Evolutionary conservation across 176 grass and related monocot species (phyloP).

Genomic region (sorghum (Sorghum bicolor)): DNA sequence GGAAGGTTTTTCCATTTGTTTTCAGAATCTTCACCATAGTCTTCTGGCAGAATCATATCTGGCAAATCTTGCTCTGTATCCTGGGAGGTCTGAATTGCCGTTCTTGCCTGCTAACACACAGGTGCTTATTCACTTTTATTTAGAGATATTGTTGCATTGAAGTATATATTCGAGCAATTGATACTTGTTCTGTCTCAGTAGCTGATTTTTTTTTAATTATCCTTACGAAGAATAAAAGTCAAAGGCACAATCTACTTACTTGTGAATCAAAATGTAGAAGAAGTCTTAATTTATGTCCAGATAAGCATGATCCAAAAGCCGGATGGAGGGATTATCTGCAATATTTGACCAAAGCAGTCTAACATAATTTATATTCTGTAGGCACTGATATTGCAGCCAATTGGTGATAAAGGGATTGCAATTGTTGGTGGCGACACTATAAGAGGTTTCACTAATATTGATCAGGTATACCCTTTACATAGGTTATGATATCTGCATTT

Average conservation of each 20-base stretch:
- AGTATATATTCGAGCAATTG: neutral
- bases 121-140: conserved; percentile 40
- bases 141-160: neutral
- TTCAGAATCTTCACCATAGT: conserved; percentile 1
- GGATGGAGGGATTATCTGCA: neutral
- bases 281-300: neutral
- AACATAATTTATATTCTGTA: conserved; percentile 10
- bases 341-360: neutral
- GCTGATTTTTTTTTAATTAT: neutral
- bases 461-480: conserved; percentile 54
- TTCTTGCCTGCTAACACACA: conserved; percentile 88
- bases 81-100: conserved; percentile 67
- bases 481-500: neutral
- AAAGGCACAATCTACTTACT: neutral
- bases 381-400: conserved; percentile 81
- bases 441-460: conserved; percentile 79
- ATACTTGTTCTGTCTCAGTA: neutral
- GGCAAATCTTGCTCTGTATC: conserved; percentile 84
- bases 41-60: conserved; percentile 78
- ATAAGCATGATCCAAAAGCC: neutral
- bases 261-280: neutral
- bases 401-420: conserved; percentile 75
- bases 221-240: neutral
- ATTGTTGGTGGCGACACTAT: conserved; percentile 82
- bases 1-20: neutral